Base-by-base conservation (phyloP, 352 stramenopile species). In the Pythium folliculosum region DNA sequence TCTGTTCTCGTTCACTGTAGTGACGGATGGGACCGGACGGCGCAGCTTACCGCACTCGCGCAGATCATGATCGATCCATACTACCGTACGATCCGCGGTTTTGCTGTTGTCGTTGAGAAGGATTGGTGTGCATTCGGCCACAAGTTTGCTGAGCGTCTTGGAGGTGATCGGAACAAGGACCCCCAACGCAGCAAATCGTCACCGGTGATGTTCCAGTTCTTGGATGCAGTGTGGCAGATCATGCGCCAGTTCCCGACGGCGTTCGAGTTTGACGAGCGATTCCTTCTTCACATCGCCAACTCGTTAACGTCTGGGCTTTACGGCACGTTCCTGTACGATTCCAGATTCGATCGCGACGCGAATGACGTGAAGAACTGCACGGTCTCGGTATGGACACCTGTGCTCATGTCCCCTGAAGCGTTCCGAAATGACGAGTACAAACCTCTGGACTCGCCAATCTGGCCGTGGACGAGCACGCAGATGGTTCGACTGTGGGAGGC, bases 11-110 rank as follows among this genome's bases (percentile, higher is more conserved):
- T 97, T 19, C 89, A 97, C 62, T 96, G 89, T 69, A 95, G 85
- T 60, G 88, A 97, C 55, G 89, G 88, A 9, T 97, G 89, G 88
- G 89, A 96, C 51, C 89, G 89, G 44, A 96, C 89, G 21, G 60
- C 84, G 7, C 89, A 96, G 67, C 68, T 96, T 13, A 85, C 76
- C 44, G 77, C 80, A 48, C 66, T 96, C 7, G 86, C 89, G 6
- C 87, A 96, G 65, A 72, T 96, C 32, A 94, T 96, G 80, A 90
- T 96, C 22, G 89, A 96, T 67, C 89, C 89, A 4, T 94, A 84
- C 65, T 96, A 82, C 57, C 85, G 89, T n/a, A 95, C 89, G 2
- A 91, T 96, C 49, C 69, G 74, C n/a, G 89, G 89, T 0, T 93
- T 95, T 63, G 77, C 81, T 2, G 80, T 87, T 21, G 62, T 96